Conservation (phyloP, 768 basidiomycete species). For the Russula compacta region DNA sequence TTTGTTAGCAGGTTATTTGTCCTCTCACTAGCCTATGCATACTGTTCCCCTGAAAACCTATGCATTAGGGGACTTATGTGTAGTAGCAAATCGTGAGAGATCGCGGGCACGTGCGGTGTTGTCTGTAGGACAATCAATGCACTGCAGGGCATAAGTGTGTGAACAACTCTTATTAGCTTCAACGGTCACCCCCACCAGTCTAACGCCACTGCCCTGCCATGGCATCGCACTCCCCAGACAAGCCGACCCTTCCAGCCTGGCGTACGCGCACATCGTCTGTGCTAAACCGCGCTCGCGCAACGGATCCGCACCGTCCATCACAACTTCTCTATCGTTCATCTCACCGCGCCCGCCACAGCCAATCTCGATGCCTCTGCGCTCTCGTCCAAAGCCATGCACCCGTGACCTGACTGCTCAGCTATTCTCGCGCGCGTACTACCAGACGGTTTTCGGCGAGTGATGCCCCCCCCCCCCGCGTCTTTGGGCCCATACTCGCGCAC, state of each 20-base stretch:
- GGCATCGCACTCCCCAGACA: background rate
- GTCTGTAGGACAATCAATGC: too few relatives aligned
- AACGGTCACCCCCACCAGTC: background rate
- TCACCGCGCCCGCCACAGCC: slow-evolving; percentile 65
- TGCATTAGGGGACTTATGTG: background rate
- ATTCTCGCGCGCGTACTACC: slow-evolving; percentile 80
- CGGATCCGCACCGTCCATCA: slow-evolving; percentile 65
- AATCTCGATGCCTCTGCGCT: slow-evolving; percentile 54
- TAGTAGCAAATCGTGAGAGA: background rate
- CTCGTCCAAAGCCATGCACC: slow-evolving; percentile 53
- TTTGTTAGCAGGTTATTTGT: too few relatives aligned
- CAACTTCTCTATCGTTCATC: slow-evolving; percentile 73
- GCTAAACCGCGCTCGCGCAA: slow-evolving; percentile 53
- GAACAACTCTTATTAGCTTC: too few relatives aligned
- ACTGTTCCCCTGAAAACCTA: too few relatives aligned
- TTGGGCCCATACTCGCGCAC: slow-evolving; percentile 61
- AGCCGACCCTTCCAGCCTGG: background rate
- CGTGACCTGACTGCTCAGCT: slow-evolving; percentile 37
- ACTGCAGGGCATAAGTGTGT: too few relatives aligned
- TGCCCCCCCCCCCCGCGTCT: slow-evolving; percentile 59
- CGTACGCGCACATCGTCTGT: slow-evolving; percentile 19
- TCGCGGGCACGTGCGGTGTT: too few relatives aligned
- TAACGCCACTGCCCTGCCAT: background rate
- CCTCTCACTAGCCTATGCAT: too few relatives aligned
- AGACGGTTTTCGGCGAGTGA: slow-evolving; percentile 58